Base-by-base conservation (phyloP, 352 stramenopile species). In the Phytopythium litorale region DNA sequence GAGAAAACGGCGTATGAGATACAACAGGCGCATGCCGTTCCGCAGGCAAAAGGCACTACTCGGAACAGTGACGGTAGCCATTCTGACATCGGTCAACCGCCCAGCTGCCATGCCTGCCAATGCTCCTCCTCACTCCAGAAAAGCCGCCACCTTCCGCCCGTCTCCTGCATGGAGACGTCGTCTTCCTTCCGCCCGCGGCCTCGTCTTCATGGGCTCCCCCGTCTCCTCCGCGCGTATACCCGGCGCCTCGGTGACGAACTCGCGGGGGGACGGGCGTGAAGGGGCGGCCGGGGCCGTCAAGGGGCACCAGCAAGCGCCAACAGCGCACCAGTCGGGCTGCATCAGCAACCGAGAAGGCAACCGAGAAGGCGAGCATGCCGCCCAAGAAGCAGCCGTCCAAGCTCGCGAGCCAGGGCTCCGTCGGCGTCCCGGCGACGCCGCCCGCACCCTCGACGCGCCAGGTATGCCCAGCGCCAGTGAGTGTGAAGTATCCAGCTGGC, bases 321-420 rank as follows among this genome's bases (percentile, higher is more conserved):
- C 35, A 11, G 7, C 8, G 19, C 1, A 8, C 6, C 42, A n/a
- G 38, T 13, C 4, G 42, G 28, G 5, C 28, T 32, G 40, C 40
- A 2, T 30, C 5, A 4, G 21, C 46, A 16, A 19, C 6, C 4
- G 13, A 3, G 13, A 23, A 12, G 23, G 21, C 46, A 16, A 19
- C 6, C 4, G 13, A 3, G 13, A 23, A 12, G 23, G 9, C 23
- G 23, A 35, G 46, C 33, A 84, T 84, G 75, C 70, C 75, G 54
- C 75, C 72, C 53, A 76, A 77, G 57, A 77, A 77, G 61, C 54
- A 54, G 60, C 61, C 70, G 28, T 70, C 70, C 52, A 84, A 84
- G 75, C 57, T 72, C 7, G 60, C 70, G 43, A 28, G 51, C 19
- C 73, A 75, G 21, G 67, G 64, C 0, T 68, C 69, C 30, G 18